Conservation (phyloP, 2,329 filamentous ascomycete genomes). For the Claviceps quebecensis region DNA sequence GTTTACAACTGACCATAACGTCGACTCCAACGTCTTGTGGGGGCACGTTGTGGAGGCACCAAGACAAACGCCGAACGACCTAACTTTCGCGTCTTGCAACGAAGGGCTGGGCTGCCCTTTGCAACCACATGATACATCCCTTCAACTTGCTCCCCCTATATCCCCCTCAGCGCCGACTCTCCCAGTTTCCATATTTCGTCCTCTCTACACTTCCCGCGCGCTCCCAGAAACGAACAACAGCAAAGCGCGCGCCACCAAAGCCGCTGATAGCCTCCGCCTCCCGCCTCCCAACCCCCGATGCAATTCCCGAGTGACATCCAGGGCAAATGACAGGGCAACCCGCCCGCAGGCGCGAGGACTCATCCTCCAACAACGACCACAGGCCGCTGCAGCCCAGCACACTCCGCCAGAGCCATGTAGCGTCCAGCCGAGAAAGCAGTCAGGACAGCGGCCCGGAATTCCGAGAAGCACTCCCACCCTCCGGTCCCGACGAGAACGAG, state of each 20-base stretch:
- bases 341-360: conserved; percentile 16
- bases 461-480: conserved; percentile 4
- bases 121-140: not conserved
- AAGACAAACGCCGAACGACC: too few species aligned
- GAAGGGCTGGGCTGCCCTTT: not conserved
- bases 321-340: conserved; percentile 14
- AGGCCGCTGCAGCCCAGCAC: conserved; percentile 29
- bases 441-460: conserved; percentile 7
- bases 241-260: not conserved
- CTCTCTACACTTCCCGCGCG: not conserved
- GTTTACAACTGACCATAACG: too few species aligned
- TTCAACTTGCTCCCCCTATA: too few species aligned
- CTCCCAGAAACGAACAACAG: not conserved
- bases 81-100: not conserved
- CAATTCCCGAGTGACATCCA: not conserved
- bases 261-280: not conserved
- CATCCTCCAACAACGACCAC: conserved; percentile 19
- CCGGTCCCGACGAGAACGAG: conserved; percentile 7
- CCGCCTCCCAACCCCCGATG: not conserved
- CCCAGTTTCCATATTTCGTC: not conserved
- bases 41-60: too few species aligned
- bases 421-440: conserved; percentile 12
- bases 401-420: conserved; percentile 31
- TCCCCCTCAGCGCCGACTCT: too few species aligned
- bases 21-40: too few species aligned